Percentiles rank a stretch among this genome's conserved stretches.
Conservation (phyloP, 2,329 filamentous ascomycete genomes). For the Macrophomina tecta region DNA sequence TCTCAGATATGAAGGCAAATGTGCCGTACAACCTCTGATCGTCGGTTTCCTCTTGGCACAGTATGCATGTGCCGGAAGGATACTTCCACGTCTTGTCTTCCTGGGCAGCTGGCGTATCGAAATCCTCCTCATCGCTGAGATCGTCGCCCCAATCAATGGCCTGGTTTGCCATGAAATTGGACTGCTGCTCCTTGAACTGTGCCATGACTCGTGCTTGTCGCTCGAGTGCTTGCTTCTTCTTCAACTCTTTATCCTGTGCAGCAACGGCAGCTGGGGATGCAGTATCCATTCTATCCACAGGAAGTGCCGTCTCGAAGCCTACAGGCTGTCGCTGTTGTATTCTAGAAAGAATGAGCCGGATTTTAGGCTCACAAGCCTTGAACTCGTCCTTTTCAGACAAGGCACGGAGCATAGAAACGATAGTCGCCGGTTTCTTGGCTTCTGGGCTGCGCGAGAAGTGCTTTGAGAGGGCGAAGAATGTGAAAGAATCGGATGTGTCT, state of each 20-base stretch:
- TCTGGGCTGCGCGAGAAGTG: conserved; percentile 55
- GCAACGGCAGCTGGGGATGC: conserved; percentile 75
- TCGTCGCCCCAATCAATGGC: conserved; percentile 89
- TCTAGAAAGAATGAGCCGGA: conserved; percentile 79
- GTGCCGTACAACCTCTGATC: conserved; percentile 89
- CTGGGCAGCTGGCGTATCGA: conserved; percentile 63
- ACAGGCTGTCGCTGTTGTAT: conserved; percentile 82
- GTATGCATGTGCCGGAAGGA: conserved; percentile 88
- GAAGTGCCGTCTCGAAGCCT: conserved; percentile 73
- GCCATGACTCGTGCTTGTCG: conserved; percentile 95
- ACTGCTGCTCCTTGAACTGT: conserved; percentile 96
- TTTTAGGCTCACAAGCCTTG: conserved; percentile 83
- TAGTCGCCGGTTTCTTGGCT: conserved; percentile 46
- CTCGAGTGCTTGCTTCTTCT: conserved; percentile 88
- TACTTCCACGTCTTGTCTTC: conserved; percentile 85
- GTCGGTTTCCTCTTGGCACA: conserved; percentile 95
- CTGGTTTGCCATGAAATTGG: conserved; percentile 90
- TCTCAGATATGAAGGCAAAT: conserved; percentile 87
- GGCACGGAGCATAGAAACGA: conserved; percentile 59
- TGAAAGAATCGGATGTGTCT: conserved; percentile 66
- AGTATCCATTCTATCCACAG: conserved; percentile 78
- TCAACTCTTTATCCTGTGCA: conserved; percentile 73
- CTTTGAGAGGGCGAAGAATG: conserved; percentile 71
- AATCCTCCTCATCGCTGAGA: conserved; percentile 73
- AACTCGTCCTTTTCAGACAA: conserved; percentile 72